phyloP scores from a whole-genome alignment of 805 yeast species.

The Pichia nakasei region DNA sequence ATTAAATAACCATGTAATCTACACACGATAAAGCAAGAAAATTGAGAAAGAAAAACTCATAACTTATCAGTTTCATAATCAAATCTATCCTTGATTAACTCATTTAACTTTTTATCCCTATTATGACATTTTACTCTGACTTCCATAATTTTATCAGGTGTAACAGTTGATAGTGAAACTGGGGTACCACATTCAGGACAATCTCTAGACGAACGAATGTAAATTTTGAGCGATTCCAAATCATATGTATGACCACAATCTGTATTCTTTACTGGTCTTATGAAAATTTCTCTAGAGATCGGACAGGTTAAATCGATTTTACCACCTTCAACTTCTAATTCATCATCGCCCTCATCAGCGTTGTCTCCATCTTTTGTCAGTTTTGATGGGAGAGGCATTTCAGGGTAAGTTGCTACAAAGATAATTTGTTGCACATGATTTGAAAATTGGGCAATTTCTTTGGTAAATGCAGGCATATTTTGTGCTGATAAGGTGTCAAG shows the following conservation, averaged over 20 bases:
- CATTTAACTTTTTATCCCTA: constrained; percentile 7
- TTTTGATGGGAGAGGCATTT: constrained; percentile 46
- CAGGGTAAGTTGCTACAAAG: constrained; percentile 49
- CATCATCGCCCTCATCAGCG: constrained; percentile 37
- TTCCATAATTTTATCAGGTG: constrained; percentile 13
- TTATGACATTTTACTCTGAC: constrained; percentile 9
- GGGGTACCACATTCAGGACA: constrained; percentile 53
- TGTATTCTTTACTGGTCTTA: constrained; percentile 45
- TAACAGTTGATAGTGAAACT: background rate
- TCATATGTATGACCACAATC: constrained; percentile 61
- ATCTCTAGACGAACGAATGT: constrained; percentile 21
- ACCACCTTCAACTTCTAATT: constrained; percentile 62
- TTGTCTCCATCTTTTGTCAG: constrained; percentile 26
- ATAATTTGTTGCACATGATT: constrained; percentile 24
- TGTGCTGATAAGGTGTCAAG: background rate
- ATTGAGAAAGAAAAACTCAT: background rate
- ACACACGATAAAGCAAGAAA: background rate
- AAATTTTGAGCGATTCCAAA: constrained; percentile 31
- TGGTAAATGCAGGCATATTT: no score
- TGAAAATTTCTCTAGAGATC: constrained; percentile 43
- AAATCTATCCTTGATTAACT: constrained; percentile 2
- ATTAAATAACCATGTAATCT: background rate
- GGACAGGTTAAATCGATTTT: constrained; percentile 62
- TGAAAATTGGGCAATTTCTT: background rate
- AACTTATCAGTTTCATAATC: constrained; percentile 8